Percentiles rank a stretch among this genome's conserved stretches.
Evolutionary conservation across 2,329 filamentous ascomycete genomes (phyloP).

Genomic region (Esteya vermicola): DNA sequence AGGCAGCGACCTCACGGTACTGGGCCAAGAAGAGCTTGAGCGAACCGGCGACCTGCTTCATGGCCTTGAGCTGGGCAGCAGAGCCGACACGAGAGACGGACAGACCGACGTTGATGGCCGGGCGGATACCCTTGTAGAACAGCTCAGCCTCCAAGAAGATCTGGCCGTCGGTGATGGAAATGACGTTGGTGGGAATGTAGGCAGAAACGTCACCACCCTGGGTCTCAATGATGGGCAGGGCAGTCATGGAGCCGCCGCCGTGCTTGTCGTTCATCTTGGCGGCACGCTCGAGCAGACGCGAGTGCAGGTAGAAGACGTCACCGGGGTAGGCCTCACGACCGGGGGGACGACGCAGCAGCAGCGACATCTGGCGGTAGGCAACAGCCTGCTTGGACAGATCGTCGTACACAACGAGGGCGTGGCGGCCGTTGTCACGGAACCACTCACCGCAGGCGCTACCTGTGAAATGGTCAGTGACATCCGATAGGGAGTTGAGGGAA

Average conservation of each 20-base stretch:
- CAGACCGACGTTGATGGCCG: conserved; percentile 99
- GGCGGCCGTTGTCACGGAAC: conserved; percentile 76
- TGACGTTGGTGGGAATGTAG: conserved; percentile 99
- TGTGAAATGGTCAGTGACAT: conserved; percentile 17
- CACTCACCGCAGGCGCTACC: conserved; percentile 34
- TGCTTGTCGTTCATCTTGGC: conserved; percentile 98
- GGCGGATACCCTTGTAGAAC: conserved; percentile 99
- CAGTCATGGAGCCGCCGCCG: conserved; percentile 91
- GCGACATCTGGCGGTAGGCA: conserved; percentile 97
- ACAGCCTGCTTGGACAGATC: conserved; percentile 98
- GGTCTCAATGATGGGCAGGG: conserved; percentile 95
- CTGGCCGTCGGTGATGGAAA: conserved; percentile 99
- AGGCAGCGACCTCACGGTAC: conserved; percentile 99
- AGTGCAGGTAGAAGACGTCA: conserved; percentile 99
- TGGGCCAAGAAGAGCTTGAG: conserved; percentile 99
- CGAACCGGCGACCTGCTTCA: conserved; percentile 99
- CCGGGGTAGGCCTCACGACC: conserved; percentile 99
- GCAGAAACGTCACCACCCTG: conserved; percentile 99
- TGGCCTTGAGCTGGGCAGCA: conserved; percentile 98
- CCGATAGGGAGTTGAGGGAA: background rate
- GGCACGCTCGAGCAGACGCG: conserved; percentile 95
- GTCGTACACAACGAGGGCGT: conserved; percentile 83
- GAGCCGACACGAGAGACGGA: conserved; percentile 99
- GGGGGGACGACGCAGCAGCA: conserved; percentile 91
- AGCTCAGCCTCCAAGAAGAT: conserved; percentile 99